phyloP scores from a whole-genome alignment of 345 rosid species.

The Gossypium thurberi region DNA sequence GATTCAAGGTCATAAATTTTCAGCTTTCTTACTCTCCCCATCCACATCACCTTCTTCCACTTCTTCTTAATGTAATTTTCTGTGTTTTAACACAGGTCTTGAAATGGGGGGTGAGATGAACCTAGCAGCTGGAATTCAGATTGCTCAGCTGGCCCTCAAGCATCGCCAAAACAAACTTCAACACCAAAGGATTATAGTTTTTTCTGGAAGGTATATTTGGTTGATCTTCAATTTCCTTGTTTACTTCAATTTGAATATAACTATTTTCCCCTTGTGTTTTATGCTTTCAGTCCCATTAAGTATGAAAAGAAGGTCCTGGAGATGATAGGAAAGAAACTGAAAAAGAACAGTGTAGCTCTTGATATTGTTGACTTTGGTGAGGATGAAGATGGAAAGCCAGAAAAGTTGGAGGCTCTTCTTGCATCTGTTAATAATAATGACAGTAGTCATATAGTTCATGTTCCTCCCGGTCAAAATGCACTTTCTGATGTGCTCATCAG shows the following conservation, averaged over 20 bases:
- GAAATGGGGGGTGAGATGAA: conserved; percentile 92
- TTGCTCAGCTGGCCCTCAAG: conserved; percentile 94
- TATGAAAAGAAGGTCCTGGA: conserved; percentile 77
- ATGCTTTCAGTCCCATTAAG: conserved; percentile 57
- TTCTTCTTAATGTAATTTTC: neutral
- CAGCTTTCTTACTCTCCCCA: neutral
- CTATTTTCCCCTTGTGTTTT: conserved; percentile 13
- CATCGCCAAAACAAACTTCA: conserved; percentile 98
- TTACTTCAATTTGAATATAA: conserved; percentile 2
- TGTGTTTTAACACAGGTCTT: conserved; percentile 30
- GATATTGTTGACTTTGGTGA: conserved; percentile 77
- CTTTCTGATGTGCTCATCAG: conserved; percentile 86
- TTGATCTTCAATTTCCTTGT: conserved; percentile 5
- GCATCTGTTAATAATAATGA: conserved; percentile 68
- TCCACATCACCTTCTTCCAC: neutral
- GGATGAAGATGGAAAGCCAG: conserved; percentile 57
- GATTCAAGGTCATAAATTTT: neutral
- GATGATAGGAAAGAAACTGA: conserved; percentile 77
- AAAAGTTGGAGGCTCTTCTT: conserved; percentile 60
- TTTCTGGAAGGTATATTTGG: conserved; percentile 74
- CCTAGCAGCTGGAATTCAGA: conserved; percentile 71
- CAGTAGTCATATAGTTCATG: conserved; percentile 63
- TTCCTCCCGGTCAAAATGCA: conserved; percentile 80
- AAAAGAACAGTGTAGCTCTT: conserved; percentile 77
- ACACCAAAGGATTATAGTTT: conserved; percentile 63